Conservation (phyloP, 176 grass and related monocot genomes). For the Oryza meyeriana region DNA sequence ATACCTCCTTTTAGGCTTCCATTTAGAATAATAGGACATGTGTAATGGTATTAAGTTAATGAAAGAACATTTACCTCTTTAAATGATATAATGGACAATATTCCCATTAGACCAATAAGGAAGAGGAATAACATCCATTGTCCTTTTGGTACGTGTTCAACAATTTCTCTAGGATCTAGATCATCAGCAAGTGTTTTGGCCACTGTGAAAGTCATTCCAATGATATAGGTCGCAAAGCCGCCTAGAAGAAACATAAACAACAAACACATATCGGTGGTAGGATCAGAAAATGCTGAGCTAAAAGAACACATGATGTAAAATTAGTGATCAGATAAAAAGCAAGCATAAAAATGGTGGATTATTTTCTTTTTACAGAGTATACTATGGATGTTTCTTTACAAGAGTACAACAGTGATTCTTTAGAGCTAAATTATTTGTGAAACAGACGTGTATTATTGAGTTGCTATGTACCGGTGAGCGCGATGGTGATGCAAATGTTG, state of each 20-base stretch:
- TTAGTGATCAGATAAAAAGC: not conserved
- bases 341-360: not conserved
- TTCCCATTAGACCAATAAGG: constrained; percentile 26
- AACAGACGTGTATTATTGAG: not conserved
- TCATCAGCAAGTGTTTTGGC: constrained; percentile 35
- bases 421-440: not conserved
- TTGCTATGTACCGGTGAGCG: constrained; percentile 25
- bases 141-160: constrained; percentile 18
- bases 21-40: not conserved
- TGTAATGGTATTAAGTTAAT: not conserved
- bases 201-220: constrained; percentile 40
- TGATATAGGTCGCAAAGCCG: constrained; percentile 46
- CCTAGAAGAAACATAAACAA: constrained; percentile 22
- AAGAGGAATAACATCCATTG: constrained; percentile 46
- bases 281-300: too few species aligned
- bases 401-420: not conserved
- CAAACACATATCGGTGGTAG: not conserved
- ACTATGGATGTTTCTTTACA: too few species aligned
- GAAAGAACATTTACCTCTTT: constrained; percentile 23
- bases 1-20: not conserved
- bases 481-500: constrained; percentile 32
- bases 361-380: not conserved
- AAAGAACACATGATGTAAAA: not conserved
- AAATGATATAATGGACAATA: constrained; percentile 38
- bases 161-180: constrained; percentile 32